Conservation (phyloP, 371 early-diverging fungal genomes). For the Coemansia sp. region DNA sequence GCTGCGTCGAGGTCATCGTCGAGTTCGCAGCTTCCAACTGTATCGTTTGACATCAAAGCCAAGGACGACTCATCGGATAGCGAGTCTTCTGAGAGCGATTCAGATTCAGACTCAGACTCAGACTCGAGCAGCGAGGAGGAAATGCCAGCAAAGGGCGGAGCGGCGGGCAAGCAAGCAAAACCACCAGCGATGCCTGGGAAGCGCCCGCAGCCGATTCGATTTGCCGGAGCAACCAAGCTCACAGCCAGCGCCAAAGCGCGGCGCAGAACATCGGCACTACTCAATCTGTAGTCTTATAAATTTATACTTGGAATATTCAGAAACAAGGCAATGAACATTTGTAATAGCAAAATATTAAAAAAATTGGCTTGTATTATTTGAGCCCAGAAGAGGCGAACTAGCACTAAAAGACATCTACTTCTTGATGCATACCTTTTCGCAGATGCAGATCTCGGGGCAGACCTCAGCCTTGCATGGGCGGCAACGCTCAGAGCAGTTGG, state of each 20-base stretch:
- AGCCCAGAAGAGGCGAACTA: not conserved
- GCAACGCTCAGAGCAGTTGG: slow-evolving; percentile 41
- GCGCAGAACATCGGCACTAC: slow-evolving; percentile 34
- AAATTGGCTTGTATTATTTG: too few relatives aligned
- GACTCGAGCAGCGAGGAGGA: slow-evolving; percentile 5
- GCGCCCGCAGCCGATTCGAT: slow-evolving; percentile 24
- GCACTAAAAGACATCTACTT: not conserved
- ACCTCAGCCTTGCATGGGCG: slow-evolving; percentile 33
- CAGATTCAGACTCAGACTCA: slow-evolving; percentile 9
- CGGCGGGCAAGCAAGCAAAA: not conserved
- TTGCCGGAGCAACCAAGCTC: slow-evolving; percentile 28
- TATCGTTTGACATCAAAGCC: not conserved
- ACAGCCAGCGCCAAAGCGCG: slow-evolving; percentile 31
- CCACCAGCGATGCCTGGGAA: not conserved
- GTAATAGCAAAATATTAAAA: too few relatives aligned
- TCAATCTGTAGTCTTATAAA: slow-evolving; percentile 16
- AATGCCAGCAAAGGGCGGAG: not conserved
- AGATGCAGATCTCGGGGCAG: slow-evolving; percentile 33
- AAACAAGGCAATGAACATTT: too few relatives aligned
- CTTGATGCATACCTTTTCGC: slow-evolving; percentile 36
- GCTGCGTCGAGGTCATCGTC: slow-evolving; percentile 10
- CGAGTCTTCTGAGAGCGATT: slow-evolving; percentile 9
- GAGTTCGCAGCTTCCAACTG: not conserved
- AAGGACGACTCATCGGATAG: not conserved
- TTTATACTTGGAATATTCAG: not conserved